Base-by-base conservation (phyloP, 1,139 yeast species). In the Yamadazyma epiphylla region DNA sequence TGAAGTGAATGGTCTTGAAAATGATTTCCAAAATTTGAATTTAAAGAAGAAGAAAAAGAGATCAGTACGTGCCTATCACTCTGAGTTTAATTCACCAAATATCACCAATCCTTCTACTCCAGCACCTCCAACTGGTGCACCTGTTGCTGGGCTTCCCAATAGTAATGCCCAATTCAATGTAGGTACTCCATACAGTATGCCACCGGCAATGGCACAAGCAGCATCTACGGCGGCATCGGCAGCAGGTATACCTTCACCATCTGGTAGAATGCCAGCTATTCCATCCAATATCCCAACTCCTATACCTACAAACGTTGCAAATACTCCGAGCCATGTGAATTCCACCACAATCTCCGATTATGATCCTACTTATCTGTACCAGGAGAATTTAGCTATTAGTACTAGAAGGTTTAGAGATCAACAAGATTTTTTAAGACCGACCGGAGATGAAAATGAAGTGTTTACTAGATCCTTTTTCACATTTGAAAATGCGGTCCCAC, bases 401-500 rank as follows among this genome's bases (percentile, higher is more conserved):
- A 69, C 63, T 4, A 72, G 75, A 37, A 67, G 95, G 39, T 64
- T 66, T 46, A 55, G 54, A 15, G 73, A 73, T 28, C 87, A 82
- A 49, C 51, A 55, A 26, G 68, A 53, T 38, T 76, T 60, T 51
- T 55, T 54, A 53, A 51, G 58, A 4, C 56, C 60, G 1, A 38
- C 42, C 16, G 48, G 41, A 4, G 49, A 49, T 15, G 58, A 55
- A 1, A 41, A 46, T 8, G 31, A 29, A 7, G 15, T 21, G 6
- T 30, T 29, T 13, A 43, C 56, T 27, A 68, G 66, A 29, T 57
- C 74, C 3, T 87, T 83, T 50, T 64, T 70, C 33, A 83, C 95
- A 3, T 79, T 84, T 49, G 78, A 79, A 48, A 79, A 84, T 45
- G 78, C 84, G 3, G 72, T 75, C 19, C 95, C 97, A 17, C 96